Base-by-base conservation (phyloP, 2,329 filamentous ascomycete species). In the Graphium sp. region DNA sequence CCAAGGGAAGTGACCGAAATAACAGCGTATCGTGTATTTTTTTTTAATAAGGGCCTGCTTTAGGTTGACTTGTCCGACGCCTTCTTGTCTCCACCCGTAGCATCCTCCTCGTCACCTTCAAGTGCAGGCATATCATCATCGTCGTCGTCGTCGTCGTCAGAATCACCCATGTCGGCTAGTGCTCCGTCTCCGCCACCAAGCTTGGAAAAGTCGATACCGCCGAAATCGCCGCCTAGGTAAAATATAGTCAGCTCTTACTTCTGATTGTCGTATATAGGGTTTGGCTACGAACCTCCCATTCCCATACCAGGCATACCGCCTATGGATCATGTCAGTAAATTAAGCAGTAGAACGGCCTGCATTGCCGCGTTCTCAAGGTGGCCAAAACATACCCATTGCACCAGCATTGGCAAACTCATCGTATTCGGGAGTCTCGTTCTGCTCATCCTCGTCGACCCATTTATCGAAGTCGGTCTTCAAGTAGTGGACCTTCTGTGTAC, bases 391-490 rank as follows among this genome's bases (percentile, higher is more conserved):
- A 62, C 66, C 66, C 69, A 73, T 79, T 38, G 70, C 70, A 33
- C 65, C 70, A 41, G 70, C 74, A 49, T 73, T 63, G 39, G 66
- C 69, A 42, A 74, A 57, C 53, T 93, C 85, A 53, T 93, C 85
- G 32, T 92, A 84, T 39, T 91, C 83, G 27, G 71, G 62, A 35
- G 70, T 76, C 56, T 83, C 84, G 48, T 95, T 79, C 63, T 98
- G 89, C 70, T 98, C 89, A 50, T 98, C 85, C 71, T 94, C 83
- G 43, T 94, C 85, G 46, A 93, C 81, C 85, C 85, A 94, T 78
- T 93, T 94, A 64, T 94, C 85, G 45, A 98, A 98, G 61, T 98
- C 79, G 39, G 89, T 95, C 76, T 93, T 93, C 47, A 98, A 59
- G 71, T 84, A 98, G 61, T 95, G 89, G 31, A 81, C 60, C 65